Evolutionary conservation across 2,329 filamentous ascomycete species (phyloP).

Genomic region (Capronia epimyces): DNA sequence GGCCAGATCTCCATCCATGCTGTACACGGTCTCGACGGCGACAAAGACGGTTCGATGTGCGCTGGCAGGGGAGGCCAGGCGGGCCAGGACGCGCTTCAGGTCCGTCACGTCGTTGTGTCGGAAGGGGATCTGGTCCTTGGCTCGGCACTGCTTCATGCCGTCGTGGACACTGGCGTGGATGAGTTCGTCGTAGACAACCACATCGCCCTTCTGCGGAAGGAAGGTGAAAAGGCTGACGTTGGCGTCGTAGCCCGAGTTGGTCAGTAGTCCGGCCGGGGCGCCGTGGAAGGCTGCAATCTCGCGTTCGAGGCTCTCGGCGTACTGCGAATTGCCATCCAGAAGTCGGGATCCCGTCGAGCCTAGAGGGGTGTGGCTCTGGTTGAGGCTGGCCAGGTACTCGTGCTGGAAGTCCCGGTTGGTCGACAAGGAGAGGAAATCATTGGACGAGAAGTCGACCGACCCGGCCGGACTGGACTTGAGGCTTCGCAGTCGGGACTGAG

Average conservation of each 20-base stretch:
- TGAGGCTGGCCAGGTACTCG: slow-evolving; percentile 47
- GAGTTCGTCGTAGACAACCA: slow-evolving; percentile 66
- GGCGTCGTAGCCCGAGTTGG: slow-evolving; percentile 62
- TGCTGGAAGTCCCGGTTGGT: slow-evolving; percentile 44
- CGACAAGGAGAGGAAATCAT: slow-evolving; percentile 59
- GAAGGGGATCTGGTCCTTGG: slow-evolving; percentile 43
- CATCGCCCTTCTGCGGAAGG: slow-evolving; percentile 55
- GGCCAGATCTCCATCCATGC: slow-evolving; percentile 74
- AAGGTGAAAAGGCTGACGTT: slow-evolving; percentile 60
- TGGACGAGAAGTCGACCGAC: slow-evolving; percentile 57
- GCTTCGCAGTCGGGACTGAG: slow-evolving; percentile 43
- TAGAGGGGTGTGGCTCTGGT: slow-evolving; percentile 39
- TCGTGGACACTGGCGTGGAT: slow-evolving; percentile 76
- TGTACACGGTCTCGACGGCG: slow-evolving; percentile 68
- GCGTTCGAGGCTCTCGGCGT: slow-evolving; percentile 54
- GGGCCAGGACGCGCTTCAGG: slow-evolving; percentile 37
- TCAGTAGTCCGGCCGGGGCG: slow-evolving; percentile 53
- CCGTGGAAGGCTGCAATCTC: slow-evolving; percentile 57
- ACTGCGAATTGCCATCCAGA: slow-evolving; percentile 59
- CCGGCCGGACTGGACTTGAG: slow-evolving; percentile 43
- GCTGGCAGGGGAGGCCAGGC: neutral
- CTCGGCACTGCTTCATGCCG: slow-evolving; percentile 64
- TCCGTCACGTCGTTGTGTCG: slow-evolving; percentile 43
- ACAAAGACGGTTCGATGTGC: slow-evolving; percentile 54
- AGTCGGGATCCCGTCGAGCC: slow-evolving; percentile 58